Percentiles rank a stretch among this genome's conserved stretches.
These are phyloP conservation scores for cucumber (Cucumis sativus) DNA, from an alignment of 306 rosid species.

Conservation along the genomic window DNA sequence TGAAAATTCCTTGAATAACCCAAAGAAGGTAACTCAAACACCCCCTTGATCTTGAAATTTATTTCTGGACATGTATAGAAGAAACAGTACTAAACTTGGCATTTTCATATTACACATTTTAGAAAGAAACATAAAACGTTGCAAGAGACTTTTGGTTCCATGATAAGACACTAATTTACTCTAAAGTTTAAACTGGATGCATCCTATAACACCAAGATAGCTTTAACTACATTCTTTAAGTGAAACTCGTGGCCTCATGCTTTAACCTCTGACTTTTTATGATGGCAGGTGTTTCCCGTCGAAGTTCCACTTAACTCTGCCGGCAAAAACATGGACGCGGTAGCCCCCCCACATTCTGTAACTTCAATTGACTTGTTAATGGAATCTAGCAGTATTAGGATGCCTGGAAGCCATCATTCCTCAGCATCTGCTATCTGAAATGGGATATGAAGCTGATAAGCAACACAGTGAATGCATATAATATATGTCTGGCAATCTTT, in stretches of 20 bases:
- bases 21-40: slow-evolving; percentile 46
- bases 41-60: not conserved
- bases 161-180: not conserved
- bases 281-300: slow-evolving; percentile 47
- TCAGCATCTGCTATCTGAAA: slow-evolving; percentile 36
- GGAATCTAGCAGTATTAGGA: slow-evolving; percentile 29
- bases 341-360: slow-evolving; percentile 44
- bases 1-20: slow-evolving; percentile 69
- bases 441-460: not conserved
- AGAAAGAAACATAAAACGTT: not conserved
- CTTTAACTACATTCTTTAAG: not conserved
- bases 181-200: not conserved
- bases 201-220: not conserved
- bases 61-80: not conserved
- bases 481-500: not conserved
- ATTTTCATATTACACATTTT: not conserved
- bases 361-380: slow-evolving; percentile 55
- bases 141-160: not conserved
- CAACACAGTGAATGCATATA: not conserved
- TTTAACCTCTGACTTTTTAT: not conserved
- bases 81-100: not conserved
- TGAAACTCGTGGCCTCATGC: not conserved
- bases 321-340: slow-evolving; percentile 34
- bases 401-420: slow-evolving; percentile 21
- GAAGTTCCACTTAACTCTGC: slow-evolving; percentile 25